Evolutionary conservation across 2,329 filamentous ascomycete genomes (phyloP).

Genomic region (Thielaviopsis musarum): DNA sequence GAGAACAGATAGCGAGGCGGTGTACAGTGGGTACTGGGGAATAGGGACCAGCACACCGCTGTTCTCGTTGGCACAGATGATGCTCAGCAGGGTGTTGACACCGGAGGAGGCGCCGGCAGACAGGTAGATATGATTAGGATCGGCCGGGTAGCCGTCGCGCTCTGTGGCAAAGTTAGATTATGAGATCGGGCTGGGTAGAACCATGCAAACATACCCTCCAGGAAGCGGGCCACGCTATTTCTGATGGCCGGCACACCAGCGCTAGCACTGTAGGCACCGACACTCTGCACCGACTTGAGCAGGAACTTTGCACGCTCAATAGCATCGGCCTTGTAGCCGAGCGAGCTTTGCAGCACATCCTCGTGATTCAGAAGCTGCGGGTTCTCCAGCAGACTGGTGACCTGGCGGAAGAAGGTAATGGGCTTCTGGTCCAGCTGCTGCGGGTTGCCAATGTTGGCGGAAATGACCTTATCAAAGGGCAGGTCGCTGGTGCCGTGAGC

Average conservation of each 20-base stretch:
- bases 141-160: slow-evolving; percentile 75
- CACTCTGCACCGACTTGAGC: slow-evolving; percentile 69
- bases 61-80: slow-evolving; percentile 63
- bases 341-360: slow-evolving; percentile 52
- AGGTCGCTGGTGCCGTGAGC: slow-evolving; percentile 39
- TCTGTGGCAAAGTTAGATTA: slow-evolving; percentile 24
- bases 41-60: slow-evolving; percentile 87
- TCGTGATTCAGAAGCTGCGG: slow-evolving; percentile 68
- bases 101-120: slow-evolving; percentile 84
- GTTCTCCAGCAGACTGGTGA: slow-evolving; percentile 84
- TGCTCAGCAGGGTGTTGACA: slow-evolving; percentile 81
- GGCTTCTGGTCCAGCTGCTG: slow-evolving; percentile 98
- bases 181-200: slow-evolving; percentile 1
- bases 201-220: slow-evolving; percentile 49
- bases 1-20: slow-evolving; percentile 72
- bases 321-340: slow-evolving; percentile 84
- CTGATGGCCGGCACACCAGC: slow-evolving; percentile 76
- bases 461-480: slow-evolving; percentile 82
- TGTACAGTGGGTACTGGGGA: slow-evolving; percentile 96
- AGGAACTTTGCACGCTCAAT: slow-evolving; percentile 68
- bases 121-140: slow-evolving; percentile 71
- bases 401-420: slow-evolving; percentile 97
- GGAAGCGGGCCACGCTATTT: slow-evolving; percentile 79
- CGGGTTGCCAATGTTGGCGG: slow-evolving; percentile 96
- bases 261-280: slow-evolving; percentile 92